A percentile compares a stretch with the other conserved stretches of the same genome.
These are phyloP conservation scores for Aspergillus intermedius DNA, from an alignment of 2,329 filamentous ascomycete species.

Conservation along the genomic window DNA sequence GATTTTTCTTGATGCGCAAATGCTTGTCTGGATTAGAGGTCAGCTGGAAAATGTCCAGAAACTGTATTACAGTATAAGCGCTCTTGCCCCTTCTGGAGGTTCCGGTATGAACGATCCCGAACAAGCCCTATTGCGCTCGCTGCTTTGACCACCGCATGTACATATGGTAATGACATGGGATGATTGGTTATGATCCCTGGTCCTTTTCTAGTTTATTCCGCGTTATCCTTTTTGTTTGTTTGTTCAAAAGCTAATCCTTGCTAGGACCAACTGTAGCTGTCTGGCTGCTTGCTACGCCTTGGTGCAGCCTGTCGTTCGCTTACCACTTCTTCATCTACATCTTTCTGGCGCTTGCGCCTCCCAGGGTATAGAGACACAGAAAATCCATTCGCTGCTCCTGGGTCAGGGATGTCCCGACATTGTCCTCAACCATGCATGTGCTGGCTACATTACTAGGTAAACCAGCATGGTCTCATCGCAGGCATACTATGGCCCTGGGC, in stretches of 20 bases:
- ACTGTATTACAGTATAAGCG: not conserved
- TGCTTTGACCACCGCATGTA: not conserved
- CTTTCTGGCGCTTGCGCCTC: not conserved
- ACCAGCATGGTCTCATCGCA: not conserved
- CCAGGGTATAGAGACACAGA: not conserved
- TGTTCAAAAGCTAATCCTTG: not conserved
- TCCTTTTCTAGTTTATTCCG: not conserved
- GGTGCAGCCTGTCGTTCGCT: not conserved
- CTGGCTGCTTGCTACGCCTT: not conserved
- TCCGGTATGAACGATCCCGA: not conserved
- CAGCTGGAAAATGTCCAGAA: not conserved
- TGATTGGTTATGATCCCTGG: not conserved
- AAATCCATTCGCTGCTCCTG: not conserved
- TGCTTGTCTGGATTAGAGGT: not conserved
- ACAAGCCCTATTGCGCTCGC: not conserved
- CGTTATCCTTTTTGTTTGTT: not conserved
- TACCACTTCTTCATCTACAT: not conserved
- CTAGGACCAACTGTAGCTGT: not conserved
- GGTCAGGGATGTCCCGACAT: not conserved
- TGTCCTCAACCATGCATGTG: not conserved
- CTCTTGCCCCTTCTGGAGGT: not conserved
- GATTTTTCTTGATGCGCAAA: not conserved
- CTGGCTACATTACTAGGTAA: not conserved
- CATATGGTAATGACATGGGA: not conserved
- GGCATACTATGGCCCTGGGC: conserved; percentile 1